Percentiles rank a stretch among this genome's conserved stretches.
Evolutionary conservation across 1,284 basidiomycete genomes (phyloP).

Genomic region (Ceraceosorus guamensis): DNA sequence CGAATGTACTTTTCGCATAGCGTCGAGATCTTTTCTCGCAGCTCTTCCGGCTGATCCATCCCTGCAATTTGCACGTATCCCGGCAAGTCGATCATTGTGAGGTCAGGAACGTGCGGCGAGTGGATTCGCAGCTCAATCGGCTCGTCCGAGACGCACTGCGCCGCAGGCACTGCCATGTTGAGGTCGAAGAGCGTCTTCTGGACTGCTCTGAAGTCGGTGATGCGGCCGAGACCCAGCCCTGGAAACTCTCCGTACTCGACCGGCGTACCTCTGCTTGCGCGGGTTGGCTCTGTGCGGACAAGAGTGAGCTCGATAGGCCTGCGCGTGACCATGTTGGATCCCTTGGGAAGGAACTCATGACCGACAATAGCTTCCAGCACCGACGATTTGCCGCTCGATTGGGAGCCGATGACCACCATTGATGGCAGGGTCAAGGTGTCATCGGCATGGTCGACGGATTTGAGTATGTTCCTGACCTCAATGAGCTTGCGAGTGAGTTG

Average conservation of each 20-base stretch:
- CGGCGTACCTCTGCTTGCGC: constrained; percentile 4
- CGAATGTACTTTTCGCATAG: constrained; percentile 95
- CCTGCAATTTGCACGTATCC: constrained; percentile 94
- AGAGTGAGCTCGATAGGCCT: constrained; percentile 95
- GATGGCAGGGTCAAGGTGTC: constrained; percentile 80
- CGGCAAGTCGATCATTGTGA: constrained; percentile 92
- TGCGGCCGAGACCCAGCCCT: constrained; percentile 73
- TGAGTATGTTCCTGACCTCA: constrained; percentile 84
- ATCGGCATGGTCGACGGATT: constrained; percentile 82
- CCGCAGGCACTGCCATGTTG: constrained; percentile 81
- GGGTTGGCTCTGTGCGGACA: constrained; percentile 66
- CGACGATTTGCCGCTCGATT: constrained; percentile 95
- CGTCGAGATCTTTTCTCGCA: constrained; percentile 82
- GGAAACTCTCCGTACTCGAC: constrained; percentile 90
- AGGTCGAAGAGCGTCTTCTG: constrained; percentile 89
- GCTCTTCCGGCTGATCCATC: constrained; percentile 86
- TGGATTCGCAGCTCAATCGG: constrained; percentile 96
- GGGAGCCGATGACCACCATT: constrained; percentile 95
- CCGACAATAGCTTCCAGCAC: constrained; percentile 97
- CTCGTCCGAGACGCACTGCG: constrained; percentile 83
- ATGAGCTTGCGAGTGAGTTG: constrained; percentile 90
- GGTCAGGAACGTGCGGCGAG: constrained; percentile 88
- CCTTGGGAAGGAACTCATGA: constrained; percentile 95
- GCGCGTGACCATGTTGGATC: constrained; percentile 98
- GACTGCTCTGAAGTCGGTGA: constrained; percentile 80